Percentiles rank a stretch among this genome's conserved stretches.
Conservation (phyloP, 2,329 filamentous ascomycete genomes). For the Penicillium freii region DNA sequence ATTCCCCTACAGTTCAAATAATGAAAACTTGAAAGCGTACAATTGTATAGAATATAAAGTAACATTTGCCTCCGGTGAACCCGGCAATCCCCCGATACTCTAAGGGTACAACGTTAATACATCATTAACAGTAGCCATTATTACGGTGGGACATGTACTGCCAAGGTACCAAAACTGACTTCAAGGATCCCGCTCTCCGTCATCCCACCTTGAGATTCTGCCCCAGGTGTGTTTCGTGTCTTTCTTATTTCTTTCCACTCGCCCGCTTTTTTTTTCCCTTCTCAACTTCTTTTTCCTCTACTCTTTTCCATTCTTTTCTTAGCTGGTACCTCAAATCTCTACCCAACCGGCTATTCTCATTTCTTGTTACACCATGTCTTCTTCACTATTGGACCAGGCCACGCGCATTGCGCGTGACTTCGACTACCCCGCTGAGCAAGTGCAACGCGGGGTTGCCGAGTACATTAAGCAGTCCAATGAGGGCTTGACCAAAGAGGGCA, state of each 20-base stretch:
- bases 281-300: neutral
- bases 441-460: slow-evolving; percentile 77
- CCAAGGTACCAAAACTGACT: slow-evolving; percentile 29
- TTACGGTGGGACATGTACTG: neutral
- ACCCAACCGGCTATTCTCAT: slow-evolving; percentile 2
- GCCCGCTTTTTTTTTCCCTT: slow-evolving; percentile 3
- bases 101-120: neutral
- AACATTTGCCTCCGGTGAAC: slow-evolving; percentile 17
- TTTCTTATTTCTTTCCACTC: neutral
- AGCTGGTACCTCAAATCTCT: neutral
- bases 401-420: slow-evolving; percentile 80
- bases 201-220: slow-evolving; percentile 16
- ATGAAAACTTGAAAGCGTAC: neutral
- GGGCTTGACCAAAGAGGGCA: slow-evolving; percentile 73
- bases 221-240: neutral
- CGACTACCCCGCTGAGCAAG: slow-evolving; percentile 73
- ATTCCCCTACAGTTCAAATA: neutral
- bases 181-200: slow-evolving; percentile 30
- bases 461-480: slow-evolving; percentile 87
- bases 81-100: slow-evolving; percentile 19
- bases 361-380: slow-evolving; percentile 29
- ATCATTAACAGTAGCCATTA: neutral
- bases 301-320: neutral
- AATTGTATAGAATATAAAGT: neutral
- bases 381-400: slow-evolving; percentile 63